Conservation (phyloP, 1,284 basidiomycete species). For the Lentinula novae-zelandiae region DNA sequence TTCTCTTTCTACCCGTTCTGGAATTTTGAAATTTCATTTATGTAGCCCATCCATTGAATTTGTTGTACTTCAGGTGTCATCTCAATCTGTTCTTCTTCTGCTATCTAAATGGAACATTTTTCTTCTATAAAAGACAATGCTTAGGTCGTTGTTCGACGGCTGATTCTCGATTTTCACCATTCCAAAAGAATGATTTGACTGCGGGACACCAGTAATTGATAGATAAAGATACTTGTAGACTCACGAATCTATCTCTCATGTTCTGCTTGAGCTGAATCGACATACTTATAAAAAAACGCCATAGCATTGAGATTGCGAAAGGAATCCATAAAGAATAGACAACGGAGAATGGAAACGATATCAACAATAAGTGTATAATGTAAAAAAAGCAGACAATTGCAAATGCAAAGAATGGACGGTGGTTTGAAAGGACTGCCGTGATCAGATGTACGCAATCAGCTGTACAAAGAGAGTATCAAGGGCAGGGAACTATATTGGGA, state of each 20-base stretch:
- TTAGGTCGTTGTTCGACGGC: neutral
- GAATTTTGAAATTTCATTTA: neutral
- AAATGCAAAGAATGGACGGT: neutral
- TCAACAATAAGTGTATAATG: neutral
- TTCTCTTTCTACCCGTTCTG: neutral
- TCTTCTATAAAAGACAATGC: neutral
- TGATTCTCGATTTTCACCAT: neutral
- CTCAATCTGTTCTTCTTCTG: neutral
- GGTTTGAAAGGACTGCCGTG: neutral
- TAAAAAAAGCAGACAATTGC: neutral
- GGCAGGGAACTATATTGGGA: neutral
- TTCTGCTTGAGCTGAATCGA: neutral
- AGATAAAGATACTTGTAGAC: neutral
- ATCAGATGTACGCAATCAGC: neutral
- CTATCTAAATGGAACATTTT: neutral
- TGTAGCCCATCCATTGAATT: neutral
- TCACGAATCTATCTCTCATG: neutral
- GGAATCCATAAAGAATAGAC: neutral
- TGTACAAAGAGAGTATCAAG: neutral
- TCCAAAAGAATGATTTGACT: neutral
- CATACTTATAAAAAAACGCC: neutral
- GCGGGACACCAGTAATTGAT: neutral
- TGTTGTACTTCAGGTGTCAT: neutral
- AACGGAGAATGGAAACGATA: neutral
- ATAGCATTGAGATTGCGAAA: neutral